Evolutionary conservation across 495 filamentous ascomycete species (phyloP).

Genomic region (Neurospora pannonica): DNA sequence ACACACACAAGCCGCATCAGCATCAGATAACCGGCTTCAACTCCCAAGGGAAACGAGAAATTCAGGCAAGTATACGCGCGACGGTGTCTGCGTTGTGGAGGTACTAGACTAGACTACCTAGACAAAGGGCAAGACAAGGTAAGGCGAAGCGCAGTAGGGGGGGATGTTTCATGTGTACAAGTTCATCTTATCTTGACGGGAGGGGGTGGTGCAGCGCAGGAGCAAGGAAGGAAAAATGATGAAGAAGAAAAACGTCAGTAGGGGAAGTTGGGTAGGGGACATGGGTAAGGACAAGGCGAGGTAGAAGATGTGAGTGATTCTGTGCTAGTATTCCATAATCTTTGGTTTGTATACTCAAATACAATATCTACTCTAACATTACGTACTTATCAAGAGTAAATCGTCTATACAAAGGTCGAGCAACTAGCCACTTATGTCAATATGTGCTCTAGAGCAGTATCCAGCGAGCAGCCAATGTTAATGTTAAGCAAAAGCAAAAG

Average conservation of each 20-base stretch:
- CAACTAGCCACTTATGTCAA: background rate
- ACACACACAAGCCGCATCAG: background rate
- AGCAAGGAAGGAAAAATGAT: no score
- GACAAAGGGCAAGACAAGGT: background rate
- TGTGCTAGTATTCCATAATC: background rate
- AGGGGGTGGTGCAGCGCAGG: background rate
- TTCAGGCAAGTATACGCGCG: background rate
- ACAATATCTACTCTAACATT: background rate
- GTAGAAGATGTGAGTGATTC: background rate
- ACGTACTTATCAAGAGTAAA: background rate
- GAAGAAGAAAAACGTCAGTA: background rate
- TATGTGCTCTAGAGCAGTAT: background rate
- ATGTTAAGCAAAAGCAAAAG: background rate
- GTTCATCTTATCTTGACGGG: background rate
- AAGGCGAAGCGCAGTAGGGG: background rate
- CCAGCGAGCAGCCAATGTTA: background rate
- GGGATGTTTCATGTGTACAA: background rate
- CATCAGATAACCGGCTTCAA: background rate
- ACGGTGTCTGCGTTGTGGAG: background rate
- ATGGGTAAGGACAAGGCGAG: background rate
- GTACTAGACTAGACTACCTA: background rate
- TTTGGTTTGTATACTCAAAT: background rate
- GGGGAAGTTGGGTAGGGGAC: background rate
- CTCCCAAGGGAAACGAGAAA: background rate
- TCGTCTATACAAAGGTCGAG: background rate